Conservation (phyloP, 2,329 filamentous ascomycete species). For the Verticillium nonalfalfae region DNA sequence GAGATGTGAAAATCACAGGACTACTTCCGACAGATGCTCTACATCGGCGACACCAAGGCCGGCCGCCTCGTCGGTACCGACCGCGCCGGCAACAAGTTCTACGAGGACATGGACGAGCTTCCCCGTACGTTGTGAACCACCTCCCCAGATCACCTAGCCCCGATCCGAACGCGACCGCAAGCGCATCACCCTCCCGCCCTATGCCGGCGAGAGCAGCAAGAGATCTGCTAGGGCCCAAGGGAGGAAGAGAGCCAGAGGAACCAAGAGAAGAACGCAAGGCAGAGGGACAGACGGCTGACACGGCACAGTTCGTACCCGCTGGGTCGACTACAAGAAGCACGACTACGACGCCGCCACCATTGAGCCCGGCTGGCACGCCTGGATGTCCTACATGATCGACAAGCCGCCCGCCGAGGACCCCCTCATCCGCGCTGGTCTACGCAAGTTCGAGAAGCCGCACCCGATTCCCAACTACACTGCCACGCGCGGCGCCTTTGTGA, state of each 20-base stretch:
- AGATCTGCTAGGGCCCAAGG: not conserved
- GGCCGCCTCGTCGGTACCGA: slow-evolving; percentile 81
- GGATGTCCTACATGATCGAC: slow-evolving; percentile 92
- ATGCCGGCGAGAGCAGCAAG: no score
- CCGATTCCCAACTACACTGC: slow-evolving; percentile 69
- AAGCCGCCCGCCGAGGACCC: slow-evolving; percentile 75
- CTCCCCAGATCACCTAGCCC: not conserved
- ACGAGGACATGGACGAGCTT: slow-evolving; percentile 90
- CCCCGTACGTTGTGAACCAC: slow-evolving; percentile 56
- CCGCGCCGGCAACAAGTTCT: slow-evolving; percentile 95
- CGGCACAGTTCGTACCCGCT: slow-evolving; percentile 76
- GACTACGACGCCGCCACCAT: slow-evolving; percentile 80
- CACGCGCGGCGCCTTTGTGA: slow-evolving; percentile 76
- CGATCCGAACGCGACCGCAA: not conserved
- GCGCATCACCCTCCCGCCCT: no score
- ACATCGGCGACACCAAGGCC: slow-evolving; percentile 86
- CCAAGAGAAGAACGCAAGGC: slow-evolving; percentile 1
- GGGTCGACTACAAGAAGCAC: slow-evolving; percentile 92
- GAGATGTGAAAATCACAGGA: slow-evolving; percentile 48
- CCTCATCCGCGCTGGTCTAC: slow-evolving; percentile 58
- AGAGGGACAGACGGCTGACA: not conserved
- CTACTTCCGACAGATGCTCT: slow-evolving; percentile 85
- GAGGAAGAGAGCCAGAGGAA: not conserved
- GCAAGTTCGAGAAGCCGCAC: slow-evolving; percentile 69
- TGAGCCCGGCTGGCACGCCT: slow-evolving; percentile 96